Evolutionary conservation across 768 basidiomycete genomes (phyloP).

Genomic region (Boletellus ananas): DNA sequence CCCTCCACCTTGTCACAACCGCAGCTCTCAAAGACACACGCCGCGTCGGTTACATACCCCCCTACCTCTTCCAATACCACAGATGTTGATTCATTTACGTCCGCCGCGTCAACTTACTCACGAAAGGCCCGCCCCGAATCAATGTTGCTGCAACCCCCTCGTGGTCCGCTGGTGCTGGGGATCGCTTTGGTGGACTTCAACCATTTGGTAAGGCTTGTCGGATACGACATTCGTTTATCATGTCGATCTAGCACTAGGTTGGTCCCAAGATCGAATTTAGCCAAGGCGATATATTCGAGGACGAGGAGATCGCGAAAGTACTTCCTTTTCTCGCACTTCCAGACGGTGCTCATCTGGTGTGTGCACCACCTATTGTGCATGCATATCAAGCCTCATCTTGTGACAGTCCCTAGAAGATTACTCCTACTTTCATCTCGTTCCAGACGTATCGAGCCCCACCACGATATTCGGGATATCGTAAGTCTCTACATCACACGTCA

Average conservation of each 20-base stretch:
- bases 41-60: conserved; percentile 53
- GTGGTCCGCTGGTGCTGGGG: conserved; percentile 67
- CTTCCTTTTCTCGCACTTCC: conserved; percentile 95
- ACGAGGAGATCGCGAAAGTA: conserved; percentile 81
- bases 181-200: conserved; percentile 95
- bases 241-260: conserved; percentile 46
- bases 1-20: conserved; percentile 38
- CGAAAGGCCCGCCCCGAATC: conserved; percentile 79
- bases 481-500: conserved; percentile 4
- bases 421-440: conserved; percentile 91
- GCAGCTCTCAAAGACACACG: conserved; percentile 35
- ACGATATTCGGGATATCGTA: conserved; percentile 97
- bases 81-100: conserved; percentile 57
- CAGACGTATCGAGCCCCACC: conserved; percentile 60
- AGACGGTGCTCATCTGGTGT: conserved; percentile 95
- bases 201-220: conserved; percentile 62
- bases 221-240: conserved; percentile 7
- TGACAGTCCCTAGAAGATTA: conserved; percentile 68
- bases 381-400: conserved; percentile 7
- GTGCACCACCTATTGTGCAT: conserved; percentile 4
- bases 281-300: conserved; percentile 72
- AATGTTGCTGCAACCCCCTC: conserved; percentile 56
- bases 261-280: conserved; percentile 90
- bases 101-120: conserved; percentile 51
- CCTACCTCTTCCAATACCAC: conserved; percentile 46